These are phyloP conservation scores for Durotheca rogersii DNA, from an alignment of 495 filamentous ascomycete genomes.

Conservation along the genomic window DNA sequence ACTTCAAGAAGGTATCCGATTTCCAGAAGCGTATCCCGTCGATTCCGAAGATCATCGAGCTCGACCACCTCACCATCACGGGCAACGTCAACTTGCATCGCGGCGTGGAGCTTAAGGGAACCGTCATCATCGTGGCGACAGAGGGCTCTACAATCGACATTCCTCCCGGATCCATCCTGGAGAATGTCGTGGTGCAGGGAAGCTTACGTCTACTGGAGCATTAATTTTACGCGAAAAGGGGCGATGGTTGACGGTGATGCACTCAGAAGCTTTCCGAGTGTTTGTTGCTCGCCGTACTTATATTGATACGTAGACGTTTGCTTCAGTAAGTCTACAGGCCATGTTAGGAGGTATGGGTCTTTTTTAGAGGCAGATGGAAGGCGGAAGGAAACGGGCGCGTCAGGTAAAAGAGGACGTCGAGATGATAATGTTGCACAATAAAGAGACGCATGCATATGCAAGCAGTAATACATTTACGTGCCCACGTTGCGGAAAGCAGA, in stretches of 20 bases:
- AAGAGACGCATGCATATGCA: constrained; percentile 1
- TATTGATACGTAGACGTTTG: neutral
- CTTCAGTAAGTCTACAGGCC: neutral
- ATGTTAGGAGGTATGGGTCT: constrained; percentile 5
- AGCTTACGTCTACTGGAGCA: constrained; percentile 94
- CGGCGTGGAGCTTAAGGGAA: constrained; percentile 94
- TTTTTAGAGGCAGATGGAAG: constrained; percentile 5
- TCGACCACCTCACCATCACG: constrained; percentile 97
- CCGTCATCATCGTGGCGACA: constrained; percentile 99
- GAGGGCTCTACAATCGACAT: constrained; percentile 98
- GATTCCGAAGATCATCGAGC: constrained; percentile 97
- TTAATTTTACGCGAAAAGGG: constrained; percentile 50
- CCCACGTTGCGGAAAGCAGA: no score
- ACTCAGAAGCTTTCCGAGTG: neutral
- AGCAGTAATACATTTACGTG: no score
- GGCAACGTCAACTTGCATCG: constrained; percentile 95
- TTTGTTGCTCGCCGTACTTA: constrained; percentile 1
- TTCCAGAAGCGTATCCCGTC: constrained; percentile 97
- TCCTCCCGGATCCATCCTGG: constrained; percentile 90
- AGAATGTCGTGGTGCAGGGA: constrained; percentile 99
- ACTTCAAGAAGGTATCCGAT: constrained; percentile 99
- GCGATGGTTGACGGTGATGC: neutral
- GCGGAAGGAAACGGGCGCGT: neutral
- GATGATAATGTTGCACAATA: constrained; percentile 12
- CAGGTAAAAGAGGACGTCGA: constrained; percentile 4